Evolutionary conservation across 331 rosid genomes (phyloP).

Genomic region (Rhamnella rubrinervis): DNA sequence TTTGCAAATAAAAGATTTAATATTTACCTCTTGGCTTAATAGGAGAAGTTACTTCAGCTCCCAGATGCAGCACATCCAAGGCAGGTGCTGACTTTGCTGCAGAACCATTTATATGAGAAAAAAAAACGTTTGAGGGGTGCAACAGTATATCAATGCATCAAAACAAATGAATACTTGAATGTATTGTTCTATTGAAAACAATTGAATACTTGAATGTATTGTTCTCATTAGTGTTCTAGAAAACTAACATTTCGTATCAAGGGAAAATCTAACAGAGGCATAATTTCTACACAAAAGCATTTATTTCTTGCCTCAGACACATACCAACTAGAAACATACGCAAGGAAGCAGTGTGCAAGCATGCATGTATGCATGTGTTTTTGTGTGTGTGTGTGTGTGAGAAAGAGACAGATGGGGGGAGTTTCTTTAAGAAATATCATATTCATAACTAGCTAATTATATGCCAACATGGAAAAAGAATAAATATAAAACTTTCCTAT

Average conservation of each 20-base stretch:
- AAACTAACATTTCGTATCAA: not conserved
- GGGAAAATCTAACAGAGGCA: too few species aligned
- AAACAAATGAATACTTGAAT: not conserved
- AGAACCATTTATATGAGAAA: conserved; percentile 14
- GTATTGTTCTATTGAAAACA: not conserved
- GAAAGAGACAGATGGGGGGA: too few species aligned
- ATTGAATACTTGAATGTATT: not conserved
- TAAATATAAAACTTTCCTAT: too few species aligned
- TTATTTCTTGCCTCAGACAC: too few species aligned
- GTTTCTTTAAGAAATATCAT: too few species aligned
- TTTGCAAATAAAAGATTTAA: not conserved
- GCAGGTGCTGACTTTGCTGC: conserved; percentile 43
- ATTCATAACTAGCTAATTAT: too few species aligned
- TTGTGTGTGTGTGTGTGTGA: too few species aligned
- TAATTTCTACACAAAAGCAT: too few species aligned
- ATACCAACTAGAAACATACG: too few species aligned
- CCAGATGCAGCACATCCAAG: conserved; percentile 19
- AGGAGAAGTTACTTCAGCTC: conserved; percentile 36
- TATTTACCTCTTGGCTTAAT: conserved; percentile 24
- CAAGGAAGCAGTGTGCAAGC: too few species aligned
- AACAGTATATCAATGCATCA: not conserved
- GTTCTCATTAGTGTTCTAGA: not conserved
- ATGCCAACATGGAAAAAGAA: too few species aligned
- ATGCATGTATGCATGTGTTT: too few species aligned
- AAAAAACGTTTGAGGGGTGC: not conserved